Evolutionary conservation across 1,139 yeast genomes (phyloP).

Genomic region (Diutina ranongensis): DNA sequence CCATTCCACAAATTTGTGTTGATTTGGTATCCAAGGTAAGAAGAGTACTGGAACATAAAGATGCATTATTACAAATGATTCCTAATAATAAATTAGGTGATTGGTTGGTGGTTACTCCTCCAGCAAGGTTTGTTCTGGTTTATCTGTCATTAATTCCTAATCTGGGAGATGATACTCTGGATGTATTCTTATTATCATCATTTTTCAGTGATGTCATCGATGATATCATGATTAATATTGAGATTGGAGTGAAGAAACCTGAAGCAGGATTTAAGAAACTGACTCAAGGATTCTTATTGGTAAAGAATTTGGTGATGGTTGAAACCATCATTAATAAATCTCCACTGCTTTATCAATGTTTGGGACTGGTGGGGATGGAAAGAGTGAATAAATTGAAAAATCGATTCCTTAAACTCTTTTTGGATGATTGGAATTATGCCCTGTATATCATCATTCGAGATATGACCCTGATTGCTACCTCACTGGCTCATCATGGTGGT

Average conservation of each 20-base stretch:
- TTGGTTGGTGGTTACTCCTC: slow-evolving; percentile 55
- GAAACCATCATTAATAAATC: slow-evolving; percentile 65
- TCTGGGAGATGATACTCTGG: slow-evolving; percentile 17
- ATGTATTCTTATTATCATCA: slow-evolving; percentile 40
- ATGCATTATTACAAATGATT: slow-evolving; percentile 44
- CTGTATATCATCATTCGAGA: slow-evolving; percentile 64
- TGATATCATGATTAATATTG: slow-evolving; percentile 46
- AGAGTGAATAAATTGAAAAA: slow-evolving; percentile 62
- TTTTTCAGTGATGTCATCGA: slow-evolving; percentile 70
- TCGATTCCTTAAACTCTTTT: slow-evolving; percentile 61
- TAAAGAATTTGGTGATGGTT: slow-evolving; percentile 61
- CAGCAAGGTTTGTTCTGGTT: slow-evolving; percentile 37
- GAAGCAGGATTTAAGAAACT: slow-evolving; percentile 30
- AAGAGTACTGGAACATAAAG: slow-evolving; percentile 46
- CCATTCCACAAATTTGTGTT: slow-evolving; percentile 38
- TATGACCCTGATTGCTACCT: slow-evolving; percentile 45
- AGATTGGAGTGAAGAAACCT: slow-evolving; percentile 36
- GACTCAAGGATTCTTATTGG: slow-evolving; percentile 56
- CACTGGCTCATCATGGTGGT: slow-evolving; percentile 17
- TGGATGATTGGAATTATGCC: slow-evolving; percentile 76
- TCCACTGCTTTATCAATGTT: slow-evolving; percentile 28
- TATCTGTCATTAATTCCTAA: slow-evolving; percentile 37
- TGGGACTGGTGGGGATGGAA: slow-evolving; percentile 56
- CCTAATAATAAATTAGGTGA: slow-evolving; percentile 42
- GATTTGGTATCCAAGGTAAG: slow-evolving; percentile 44